Percentiles rank a stretch among this genome's conserved stretches.
These are phyloP conservation scores for Quercus wislizeni DNA, from an alignment of 306 rosid species.

Conservation along the genomic window DNA sequence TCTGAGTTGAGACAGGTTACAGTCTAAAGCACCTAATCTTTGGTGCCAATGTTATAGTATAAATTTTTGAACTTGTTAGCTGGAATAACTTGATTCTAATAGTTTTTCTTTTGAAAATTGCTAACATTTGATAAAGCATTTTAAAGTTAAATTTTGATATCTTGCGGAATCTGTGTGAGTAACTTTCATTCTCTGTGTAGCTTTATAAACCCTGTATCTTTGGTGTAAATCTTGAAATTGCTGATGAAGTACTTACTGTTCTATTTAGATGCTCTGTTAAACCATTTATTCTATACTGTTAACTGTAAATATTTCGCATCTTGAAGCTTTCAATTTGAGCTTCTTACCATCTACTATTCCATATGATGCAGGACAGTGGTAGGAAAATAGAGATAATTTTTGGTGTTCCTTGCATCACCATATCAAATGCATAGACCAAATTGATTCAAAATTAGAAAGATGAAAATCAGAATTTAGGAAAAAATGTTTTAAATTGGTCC, in stretches of 20 bases:
- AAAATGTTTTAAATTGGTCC: not conserved
- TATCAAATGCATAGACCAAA: not conserved
- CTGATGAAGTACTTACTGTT: not conserved
- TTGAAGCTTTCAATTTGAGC: not conserved
- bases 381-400: too few species aligned
- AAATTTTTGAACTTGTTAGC: not conserved
- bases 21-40: not conserved
- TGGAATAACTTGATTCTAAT: not conserved
- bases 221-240: not conserved
- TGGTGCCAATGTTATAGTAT: not conserved
- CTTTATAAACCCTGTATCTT: not conserved
- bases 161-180: not conserved
- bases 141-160: not conserved
- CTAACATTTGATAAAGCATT: not conserved
- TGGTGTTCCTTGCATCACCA: too few species aligned
- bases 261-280: not conserved
- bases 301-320: not conserved
- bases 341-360: not conserved
- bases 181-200: not conserved
- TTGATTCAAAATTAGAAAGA: not conserved
- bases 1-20: conserved; percentile 85
- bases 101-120: not conserved
- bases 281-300: not conserved
- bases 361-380: too few species aligned
- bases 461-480: not conserved